phyloP scores from a whole-genome alignment of 371 early-diverging fungal species.

The Apophysomyces trapeziformis region DNA sequence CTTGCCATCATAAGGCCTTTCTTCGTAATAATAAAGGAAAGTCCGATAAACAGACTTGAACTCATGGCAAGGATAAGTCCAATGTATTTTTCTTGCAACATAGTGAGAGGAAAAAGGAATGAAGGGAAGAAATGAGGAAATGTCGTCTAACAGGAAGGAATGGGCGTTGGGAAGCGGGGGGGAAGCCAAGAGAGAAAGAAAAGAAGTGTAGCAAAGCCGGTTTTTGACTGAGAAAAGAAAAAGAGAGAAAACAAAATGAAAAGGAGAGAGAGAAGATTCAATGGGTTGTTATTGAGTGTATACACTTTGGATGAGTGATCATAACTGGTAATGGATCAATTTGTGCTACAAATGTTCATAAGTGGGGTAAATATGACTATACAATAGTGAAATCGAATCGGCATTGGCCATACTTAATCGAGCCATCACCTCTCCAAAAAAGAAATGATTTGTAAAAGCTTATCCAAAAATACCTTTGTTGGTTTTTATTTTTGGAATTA shows the following conservation, averaged over 20 bases:
- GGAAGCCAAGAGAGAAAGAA: not conserved
- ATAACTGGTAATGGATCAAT: constrained; percentile 7
- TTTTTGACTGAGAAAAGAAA: not conserved
- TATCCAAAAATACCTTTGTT: not conserved
- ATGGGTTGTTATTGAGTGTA: not conserved
- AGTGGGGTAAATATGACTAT: not conserved
- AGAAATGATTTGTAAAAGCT: not conserved
- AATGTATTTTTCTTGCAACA: constrained; percentile 79
- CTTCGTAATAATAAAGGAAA: constrained; percentile 87
- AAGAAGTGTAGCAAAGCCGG: not conserved
- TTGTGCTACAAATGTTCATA: not conserved
- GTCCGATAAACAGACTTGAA: constrained; percentile 83
- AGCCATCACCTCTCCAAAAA: not conserved
- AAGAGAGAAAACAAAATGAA: not conserved
- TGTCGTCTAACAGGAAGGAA: too few species aligned
- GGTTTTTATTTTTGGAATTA: not conserved
- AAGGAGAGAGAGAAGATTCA: not conserved
- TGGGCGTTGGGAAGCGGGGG: too few species aligned
- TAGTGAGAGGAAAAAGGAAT: constrained; percentile 13
- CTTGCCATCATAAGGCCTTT: constrained; percentile 58
- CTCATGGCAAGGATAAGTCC: constrained; percentile 84
- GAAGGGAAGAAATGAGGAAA: not conserved
- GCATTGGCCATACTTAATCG: too few species aligned
- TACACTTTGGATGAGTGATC: not conserved
- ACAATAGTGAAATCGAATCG: not conserved